These are phyloP conservation scores for Lepidium africanum DNA, from an alignment of 345 rosid genomes.

Conservation along the genomic window DNA sequence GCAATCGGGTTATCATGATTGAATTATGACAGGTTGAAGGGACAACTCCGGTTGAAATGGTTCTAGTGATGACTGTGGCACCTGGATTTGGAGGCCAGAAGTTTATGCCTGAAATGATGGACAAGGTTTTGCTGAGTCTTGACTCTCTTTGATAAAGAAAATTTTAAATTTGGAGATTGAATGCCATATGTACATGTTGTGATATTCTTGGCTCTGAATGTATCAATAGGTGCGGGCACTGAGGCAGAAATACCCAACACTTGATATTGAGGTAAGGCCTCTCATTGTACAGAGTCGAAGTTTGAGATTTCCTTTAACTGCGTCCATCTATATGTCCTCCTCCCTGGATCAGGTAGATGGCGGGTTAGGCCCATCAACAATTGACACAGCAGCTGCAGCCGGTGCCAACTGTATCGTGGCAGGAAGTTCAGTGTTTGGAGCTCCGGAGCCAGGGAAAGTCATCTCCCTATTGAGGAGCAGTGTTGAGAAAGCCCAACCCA, in stretches of 20 bases:
- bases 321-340: background rate
- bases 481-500: slow-evolving; percentile 44
- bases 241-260: slow-evolving; percentile 62
- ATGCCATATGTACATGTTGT: background rate
- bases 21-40: slow-evolving; percentile 58
- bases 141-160: background rate
- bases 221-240: slow-evolving; percentile 49
- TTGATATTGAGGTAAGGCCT: slow-evolving; percentile 70
- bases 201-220: background rate
- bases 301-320: background rate
- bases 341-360: slow-evolving; percentile 62
- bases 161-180: background rate
- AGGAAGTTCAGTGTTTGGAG: slow-evolving; percentile 75
- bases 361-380: slow-evolving; percentile 86
- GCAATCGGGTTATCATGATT: background rate
- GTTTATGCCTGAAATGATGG: slow-evolving; percentile 86
- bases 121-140: slow-evolving; percentile 42
- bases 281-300: background rate
- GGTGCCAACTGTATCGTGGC: slow-evolving; percentile 42
- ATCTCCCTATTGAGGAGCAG: slow-evolving; percentile 53
- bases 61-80: slow-evolving; percentile 93
- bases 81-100: slow-evolving; percentile 94
- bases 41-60: slow-evolving; percentile 77
- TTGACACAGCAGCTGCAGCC: slow-evolving; percentile 58
- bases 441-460: slow-evolving; percentile 61